A percentile compares a stretch with the other conserved stretches of the same genome.
phyloP scores from a whole-genome alignment of 2,329 filamentous ascomycete species.

The Arthrobotrys conoides region DNA sequence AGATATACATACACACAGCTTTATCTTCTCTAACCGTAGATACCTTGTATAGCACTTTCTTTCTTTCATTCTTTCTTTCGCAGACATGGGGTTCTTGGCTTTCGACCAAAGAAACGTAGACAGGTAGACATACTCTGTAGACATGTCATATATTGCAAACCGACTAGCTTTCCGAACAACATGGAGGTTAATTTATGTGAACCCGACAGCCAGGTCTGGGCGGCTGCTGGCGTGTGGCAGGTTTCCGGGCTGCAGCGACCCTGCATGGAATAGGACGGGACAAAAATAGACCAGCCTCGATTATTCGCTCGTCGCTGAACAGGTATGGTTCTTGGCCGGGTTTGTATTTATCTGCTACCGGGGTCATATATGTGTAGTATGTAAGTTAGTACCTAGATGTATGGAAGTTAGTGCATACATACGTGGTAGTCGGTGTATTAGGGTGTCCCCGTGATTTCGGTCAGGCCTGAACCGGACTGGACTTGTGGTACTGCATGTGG shows the following conservation, averaged over 20 bases:
- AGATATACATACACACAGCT: background rate
- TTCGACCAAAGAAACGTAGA: background rate
- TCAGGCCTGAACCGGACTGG: background rate
- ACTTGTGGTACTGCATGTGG: background rate
- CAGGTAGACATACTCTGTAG: background rate
- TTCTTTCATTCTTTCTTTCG: too few species aligned
- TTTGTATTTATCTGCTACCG: background rate
- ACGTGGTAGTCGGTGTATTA: background rate
- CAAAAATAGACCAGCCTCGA: conserved; percentile 36
- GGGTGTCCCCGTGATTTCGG: conserved; percentile 1
- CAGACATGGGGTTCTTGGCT: background rate
- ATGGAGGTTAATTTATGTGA: background rate
- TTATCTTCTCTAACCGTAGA: too few species aligned
- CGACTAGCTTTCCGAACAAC: background rate
- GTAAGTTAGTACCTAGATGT: too few species aligned
- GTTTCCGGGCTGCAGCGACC: conserved; percentile 41
- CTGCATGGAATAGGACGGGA: conserved; percentile 38
- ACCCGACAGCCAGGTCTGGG: conserved; percentile 25
- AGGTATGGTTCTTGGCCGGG: background rate
- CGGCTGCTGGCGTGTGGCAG: conserved; percentile 51
- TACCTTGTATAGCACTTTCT: too few species aligned
- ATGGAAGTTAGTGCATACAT: background rate
- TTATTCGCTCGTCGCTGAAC: conserved; percentile 1
- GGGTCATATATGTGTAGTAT: too few species aligned
- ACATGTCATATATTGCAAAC: background rate